Base-by-base conservation (phyloP, 805 yeast genomes). In the Wickerhamomyces chambardii region DNA sequence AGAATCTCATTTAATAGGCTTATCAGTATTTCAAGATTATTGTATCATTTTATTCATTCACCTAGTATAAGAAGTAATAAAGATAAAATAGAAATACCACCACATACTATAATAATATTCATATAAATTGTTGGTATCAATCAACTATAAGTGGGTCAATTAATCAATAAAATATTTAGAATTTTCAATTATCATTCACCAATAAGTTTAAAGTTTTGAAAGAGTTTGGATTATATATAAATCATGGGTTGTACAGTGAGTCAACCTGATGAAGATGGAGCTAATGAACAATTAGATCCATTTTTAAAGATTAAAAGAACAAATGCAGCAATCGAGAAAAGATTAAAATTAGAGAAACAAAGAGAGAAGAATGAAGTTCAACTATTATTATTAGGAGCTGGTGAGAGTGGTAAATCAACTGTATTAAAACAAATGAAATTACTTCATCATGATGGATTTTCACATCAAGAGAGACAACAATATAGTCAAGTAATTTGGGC, bases 351-450 rank as follows among this genome's bases (percentile, higher is more conserved):
- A 42, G 72, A 64, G 39, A 72, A 68, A 41, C 71, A 69, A 39
- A 60, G 64, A 32, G 77, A 71, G 31, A 73, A 68, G 47, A 72
- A 73, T 40, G 79, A 73, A 45, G 70, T 81, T 26, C 85, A 81
- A 53, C 64, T 90, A 41, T 58, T 90, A 28, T 64, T 90, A n/a
- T 60, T 87, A 26, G 96, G 97, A 29, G 84, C 97, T 0, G 97
- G 97, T 5, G 97, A 89, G 53, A 78, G 90, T 34, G 97, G 97
- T 6, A 89, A 89, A 54, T 83, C 95, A 2, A 89, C 97, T 0
- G 95, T 89, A 6, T 61, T 89, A 44, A 89, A 89, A 56, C 97
- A 89, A 55, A 70, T 89, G 76, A 75, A 83, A 46, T 65, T 92
- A 15, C 57, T 87, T 29, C 97, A 92, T 54, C 83, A 85, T 40